Percentiles rank a stretch among this genome's conserved stretches.
These are phyloP conservation scores for Botrytis fragariae DNA, from an alignment of 2,329 filamentous ascomycete genomes.

Conservation along the genomic window DNA sequence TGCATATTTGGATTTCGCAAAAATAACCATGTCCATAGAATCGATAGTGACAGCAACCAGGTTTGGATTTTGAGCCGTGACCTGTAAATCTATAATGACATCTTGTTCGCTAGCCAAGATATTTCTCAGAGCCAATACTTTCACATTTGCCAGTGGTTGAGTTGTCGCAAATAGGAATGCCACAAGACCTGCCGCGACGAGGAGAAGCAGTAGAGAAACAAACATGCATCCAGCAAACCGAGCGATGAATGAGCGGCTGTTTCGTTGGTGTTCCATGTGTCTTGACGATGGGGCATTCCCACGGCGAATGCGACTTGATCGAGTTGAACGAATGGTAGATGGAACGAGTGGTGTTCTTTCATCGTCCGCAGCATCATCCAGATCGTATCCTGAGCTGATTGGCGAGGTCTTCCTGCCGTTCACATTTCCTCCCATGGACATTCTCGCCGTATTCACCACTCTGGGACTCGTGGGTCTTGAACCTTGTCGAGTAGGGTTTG, in stretches of 20 bases:
- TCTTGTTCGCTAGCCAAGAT: conserved; percentile 93
- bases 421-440: conserved; percentile 31
- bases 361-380: conserved; percentile 83
- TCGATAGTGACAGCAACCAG: conserved; percentile 83
- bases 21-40: conserved; percentile 86
- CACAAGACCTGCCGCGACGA: conserved; percentile 80
- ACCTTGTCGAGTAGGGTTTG: conserved; percentile 56
- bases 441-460: conserved; percentile 43
- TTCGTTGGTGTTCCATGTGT: conserved; percentile 69
- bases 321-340: conserved; percentile 57
- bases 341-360: conserved; percentile 80
- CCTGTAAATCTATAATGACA: conserved; percentile 87
- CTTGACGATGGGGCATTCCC: conserved; percentile 57
- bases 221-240: conserved; percentile 85
- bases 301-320: conserved; percentile 55
- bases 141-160: conserved; percentile 76
- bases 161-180: conserved; percentile 90
- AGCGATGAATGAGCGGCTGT: conserved; percentile 61
- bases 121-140: conserved; percentile 78
- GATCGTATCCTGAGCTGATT: conserved; percentile 66
- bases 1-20: conserved; percentile 89
- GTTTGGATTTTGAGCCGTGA: conserved; percentile 89
- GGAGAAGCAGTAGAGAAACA: conserved; percentile 74
- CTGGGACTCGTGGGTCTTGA: conserved; percentile 69
- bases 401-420: conserved; percentile 57